phyloP scores from a whole-genome alignment of 2,329 filamentous ascomycete genomes.

The Penicillium sp. region DNA sequence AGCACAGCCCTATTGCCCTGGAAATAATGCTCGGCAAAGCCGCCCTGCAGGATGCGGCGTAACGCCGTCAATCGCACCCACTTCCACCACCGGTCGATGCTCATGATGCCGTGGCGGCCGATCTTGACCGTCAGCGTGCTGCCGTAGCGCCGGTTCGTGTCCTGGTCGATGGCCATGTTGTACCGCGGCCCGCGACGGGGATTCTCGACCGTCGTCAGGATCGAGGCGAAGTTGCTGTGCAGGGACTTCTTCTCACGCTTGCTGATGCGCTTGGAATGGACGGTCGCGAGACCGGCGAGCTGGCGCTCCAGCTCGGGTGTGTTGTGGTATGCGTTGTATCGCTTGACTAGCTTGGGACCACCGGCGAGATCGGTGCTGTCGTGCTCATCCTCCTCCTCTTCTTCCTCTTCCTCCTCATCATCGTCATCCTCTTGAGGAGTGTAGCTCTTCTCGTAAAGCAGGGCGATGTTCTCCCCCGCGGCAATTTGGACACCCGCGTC shows the following conservation, averaged over 20 bases:
- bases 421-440: conserved; percentile 62
- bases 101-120: conserved; percentile 59
- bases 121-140: conserved; percentile 65
- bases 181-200: conserved; percentile 68
- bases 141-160: conserved; percentile 62
- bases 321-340: conserved; percentile 68
- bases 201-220: conserved; percentile 66
- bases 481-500: conserved; percentile 74
- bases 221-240: conserved; percentile 67
- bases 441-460: conserved; percentile 76
- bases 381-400: conserved; percentile 47
- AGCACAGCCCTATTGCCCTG: conserved; percentile 63
- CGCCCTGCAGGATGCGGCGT: conserved; percentile 61
- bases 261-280: conserved; percentile 63
- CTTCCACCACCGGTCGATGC: conserved; percentile 75
- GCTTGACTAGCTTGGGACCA: conserved; percentile 56
- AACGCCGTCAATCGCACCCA: conserved; percentile 64
- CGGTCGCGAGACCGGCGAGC: conserved; percentile 61
- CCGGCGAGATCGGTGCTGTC: conserved; percentile 41
- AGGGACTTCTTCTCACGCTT: conserved; percentile 68
- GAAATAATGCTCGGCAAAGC: conserved; percentile 64
- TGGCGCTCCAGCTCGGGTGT: conserved; percentile 62
- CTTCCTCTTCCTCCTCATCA: conserved; percentile 49
- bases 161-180: conserved; percentile 63
- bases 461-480: conserved; percentile 76